Evolutionary conservation across 345 rosid species (phyloP), one percentile per base, ranked within the genome.

Genomic region (Rhizophora mangle): DNA sequence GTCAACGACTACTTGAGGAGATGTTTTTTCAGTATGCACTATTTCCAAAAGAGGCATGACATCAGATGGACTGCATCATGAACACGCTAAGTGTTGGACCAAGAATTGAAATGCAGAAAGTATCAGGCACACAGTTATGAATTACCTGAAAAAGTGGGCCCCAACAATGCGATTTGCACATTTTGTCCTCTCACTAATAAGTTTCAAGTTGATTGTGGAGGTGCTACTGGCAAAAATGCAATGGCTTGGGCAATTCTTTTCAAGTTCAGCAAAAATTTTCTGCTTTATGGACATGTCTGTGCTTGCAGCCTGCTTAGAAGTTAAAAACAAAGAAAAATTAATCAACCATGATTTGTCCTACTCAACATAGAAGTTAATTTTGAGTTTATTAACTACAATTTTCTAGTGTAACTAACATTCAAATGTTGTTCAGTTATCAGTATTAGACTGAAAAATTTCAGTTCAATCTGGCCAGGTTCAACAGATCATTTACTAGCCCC

Each of bases 31-130:
- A 20, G 76, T 74, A 27, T 29, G 73, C 27, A 79, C 73, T 52
- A 79, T 74, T 74, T 79, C 79, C 76, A 79, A 31, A 9, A 79
- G 66, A 29, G 76, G 82, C 79, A 70, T 70, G 56, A 62, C 21
- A 27, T 71, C 73, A 21, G 64, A 71, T 37, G 76, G 79, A 54
- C 79, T 79, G 79, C 62, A 71, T 49, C 61, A 64, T 62, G 37
- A 68, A 24, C 30, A 15, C 39, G 62, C 47, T 18, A 9, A 70
- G 21, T 67, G 21, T 19, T 8, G 26, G 58, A 52, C 52, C 66
- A 6, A 60, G 24, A 61, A 61, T 53, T 51, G 43, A 21, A 34
- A 64, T 22, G 21, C 29, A 63, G 8, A 15, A 36, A 62, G 46
- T 20, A 16, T 62, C 27, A 19, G 49, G 46, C 64, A 36, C 21